These are phyloP conservation scores for Raddia guianensis DNA, from an alignment of 176 grass and related monocot species.

Conservation along the genomic window DNA sequence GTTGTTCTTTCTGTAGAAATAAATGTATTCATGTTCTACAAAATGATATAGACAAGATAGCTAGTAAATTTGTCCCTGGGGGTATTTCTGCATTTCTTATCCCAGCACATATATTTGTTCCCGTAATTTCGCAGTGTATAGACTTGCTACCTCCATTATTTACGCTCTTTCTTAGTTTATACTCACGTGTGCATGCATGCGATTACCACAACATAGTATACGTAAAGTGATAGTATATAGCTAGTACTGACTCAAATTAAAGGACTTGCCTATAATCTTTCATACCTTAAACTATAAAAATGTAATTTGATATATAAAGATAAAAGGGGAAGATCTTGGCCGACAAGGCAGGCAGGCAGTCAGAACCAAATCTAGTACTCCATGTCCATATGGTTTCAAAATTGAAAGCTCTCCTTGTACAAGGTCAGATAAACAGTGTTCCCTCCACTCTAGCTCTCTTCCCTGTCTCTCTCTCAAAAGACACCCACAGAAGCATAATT, in stretches of 20 bases:
- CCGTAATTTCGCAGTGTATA: not conserved
- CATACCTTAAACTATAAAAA: too few relatives aligned
- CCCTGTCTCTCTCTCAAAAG: slow-evolving; percentile 32
- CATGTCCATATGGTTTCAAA: slow-evolving; percentile 32
- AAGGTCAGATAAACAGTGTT: slow-evolving; percentile 27
- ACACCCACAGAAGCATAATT: slow-evolving; percentile 20
- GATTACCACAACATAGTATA: not conserved
- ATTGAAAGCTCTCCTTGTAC: slow-evolving; percentile 23
- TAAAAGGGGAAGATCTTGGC: not conserved
- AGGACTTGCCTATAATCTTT: too few relatives aligned
- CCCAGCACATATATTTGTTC: not conserved
- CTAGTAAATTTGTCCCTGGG: not conserved
- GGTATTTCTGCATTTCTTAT: not conserved
- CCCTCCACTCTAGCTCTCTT: not conserved
- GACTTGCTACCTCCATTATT: not conserved
- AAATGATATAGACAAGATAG: not conserved
- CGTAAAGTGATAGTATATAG: too few relatives aligned
- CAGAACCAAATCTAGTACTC: slow-evolving; percentile 44
- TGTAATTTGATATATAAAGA: not conserved
- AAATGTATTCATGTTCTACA: not conserved
- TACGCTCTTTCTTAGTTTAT: not conserved
- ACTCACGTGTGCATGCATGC: not conserved
- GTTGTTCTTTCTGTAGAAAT: slow-evolving; percentile 11
- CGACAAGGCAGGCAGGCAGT: slow-evolving; percentile 15
- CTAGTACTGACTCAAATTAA: too few relatives aligned